phyloP scores from a whole-genome alignment of 352 stramenopile species.

The Halophytophthora polymorphica region DNA sequence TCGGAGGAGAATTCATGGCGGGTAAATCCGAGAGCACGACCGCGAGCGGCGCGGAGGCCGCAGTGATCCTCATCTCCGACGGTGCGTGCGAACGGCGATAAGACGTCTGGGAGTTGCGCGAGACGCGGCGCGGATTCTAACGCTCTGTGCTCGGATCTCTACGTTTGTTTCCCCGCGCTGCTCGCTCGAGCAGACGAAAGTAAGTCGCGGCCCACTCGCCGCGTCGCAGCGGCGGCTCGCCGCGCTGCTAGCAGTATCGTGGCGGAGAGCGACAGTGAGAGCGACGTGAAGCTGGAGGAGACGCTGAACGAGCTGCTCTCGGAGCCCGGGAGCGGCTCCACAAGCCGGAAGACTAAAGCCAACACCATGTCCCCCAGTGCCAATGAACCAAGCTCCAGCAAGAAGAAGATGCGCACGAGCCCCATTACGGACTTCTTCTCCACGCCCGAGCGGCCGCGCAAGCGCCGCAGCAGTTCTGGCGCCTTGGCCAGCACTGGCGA shows the following conservation, averaged over 20 bases:
- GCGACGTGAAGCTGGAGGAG: slow-evolving; percentile 30
- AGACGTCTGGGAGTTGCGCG: not conserved
- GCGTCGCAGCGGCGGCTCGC: slow-evolving; percentile 10
- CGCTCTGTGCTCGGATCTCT: not conserved
- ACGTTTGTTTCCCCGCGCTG: slow-evolving; percentile 4
- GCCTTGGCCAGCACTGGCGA: slow-evolving; percentile 7
- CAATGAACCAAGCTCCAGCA: slow-evolving; percentile 3
- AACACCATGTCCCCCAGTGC: slow-evolving; percentile 5
- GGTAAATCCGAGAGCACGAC: too few relatives aligned
- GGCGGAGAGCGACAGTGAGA: slow-evolving; percentile 31
- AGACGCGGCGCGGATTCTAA: slow-evolving; percentile 2
- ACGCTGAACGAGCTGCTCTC: slow-evolving; percentile 16
- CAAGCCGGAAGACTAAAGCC: not conserved
- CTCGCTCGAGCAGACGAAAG: slow-evolving; percentile 19
- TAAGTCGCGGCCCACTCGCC: slow-evolving; percentile 1
- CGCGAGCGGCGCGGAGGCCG: slow-evolving; percentile 11
- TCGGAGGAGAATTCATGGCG: too few relatives aligned
- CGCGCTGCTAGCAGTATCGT: slow-evolving; percentile 16
- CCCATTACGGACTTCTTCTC: slow-evolving; percentile 21
- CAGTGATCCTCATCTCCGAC: slow-evolving; percentile 53
- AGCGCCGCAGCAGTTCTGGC: slow-evolving; percentile 30
- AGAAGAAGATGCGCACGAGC: slow-evolving; percentile 19
- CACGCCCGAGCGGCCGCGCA: slow-evolving; percentile 19
- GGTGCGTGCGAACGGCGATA: slow-evolving; percentile 13
- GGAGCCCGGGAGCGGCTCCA: not conserved